Evolutionary conservation across 768 basidiomycete species (phyloP).

Genomic region (Xerocomellus amylosporus): DNA sequence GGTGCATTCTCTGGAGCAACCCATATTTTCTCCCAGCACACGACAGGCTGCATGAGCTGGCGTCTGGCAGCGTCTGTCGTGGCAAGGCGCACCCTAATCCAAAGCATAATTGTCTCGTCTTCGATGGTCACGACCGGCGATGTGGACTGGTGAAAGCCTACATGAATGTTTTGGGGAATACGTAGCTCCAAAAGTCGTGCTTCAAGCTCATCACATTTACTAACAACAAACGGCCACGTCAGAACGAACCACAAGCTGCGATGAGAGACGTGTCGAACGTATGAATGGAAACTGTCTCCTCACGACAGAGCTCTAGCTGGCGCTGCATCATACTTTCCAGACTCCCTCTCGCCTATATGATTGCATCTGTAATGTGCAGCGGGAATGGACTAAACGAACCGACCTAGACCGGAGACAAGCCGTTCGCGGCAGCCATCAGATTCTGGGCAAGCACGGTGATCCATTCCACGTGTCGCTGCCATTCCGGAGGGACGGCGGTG

Average conservation of each 20-base stretch:
- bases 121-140: conserved; percentile 19
- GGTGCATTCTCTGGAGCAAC: conserved; percentile 53
- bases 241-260: not conserved
- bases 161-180: not conserved
- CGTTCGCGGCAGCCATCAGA: conserved; percentile 87
- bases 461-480: conserved; percentile 78
- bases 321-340: conserved; percentile 79
- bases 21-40: conserved; percentile 82
- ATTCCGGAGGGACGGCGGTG: conserved; percentile 53
- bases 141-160: conserved; percentile 8
- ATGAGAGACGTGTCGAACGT: conserved; percentile 44
- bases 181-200: conserved; percentile 58
- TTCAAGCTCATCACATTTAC: conserved; percentile 75
- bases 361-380: not conserved
- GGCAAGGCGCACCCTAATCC: conserved; percentile 56
- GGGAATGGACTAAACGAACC: conserved; percentile 10
- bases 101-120: conserved; percentile 25
- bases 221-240: conserved; percentile 27
- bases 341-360: conserved; percentile 66
- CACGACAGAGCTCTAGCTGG: conserved; percentile 69
- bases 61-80: conserved; percentile 79
- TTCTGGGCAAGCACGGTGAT: conserved; percentile 79
- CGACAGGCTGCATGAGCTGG: conserved; percentile 88
- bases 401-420: conserved; percentile 85
- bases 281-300: conserved; percentile 70